Evolutionary conservation across 164 flowering plant genomes (phyloP).

Genomic region (Berberis thunbergii): DNA sequence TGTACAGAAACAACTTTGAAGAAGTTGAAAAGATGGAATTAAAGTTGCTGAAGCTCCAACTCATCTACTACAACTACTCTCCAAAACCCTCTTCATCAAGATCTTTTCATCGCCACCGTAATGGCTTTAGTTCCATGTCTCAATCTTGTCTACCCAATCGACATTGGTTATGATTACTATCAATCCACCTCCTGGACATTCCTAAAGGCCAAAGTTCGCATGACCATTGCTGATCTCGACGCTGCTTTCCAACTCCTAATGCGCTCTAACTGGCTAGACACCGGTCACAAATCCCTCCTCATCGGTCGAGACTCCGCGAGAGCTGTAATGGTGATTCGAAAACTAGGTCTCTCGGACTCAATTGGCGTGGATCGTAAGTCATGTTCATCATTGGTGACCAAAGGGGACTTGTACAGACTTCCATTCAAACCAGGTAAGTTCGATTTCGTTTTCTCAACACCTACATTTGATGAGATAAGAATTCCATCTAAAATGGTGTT

Average conservation of each 20-base stretch:
- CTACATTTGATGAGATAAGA: constrained; percentile 6
- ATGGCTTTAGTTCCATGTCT: constrained; percentile 14
- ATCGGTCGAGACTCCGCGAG: constrained; percentile 7
- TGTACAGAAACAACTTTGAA: not conserved
- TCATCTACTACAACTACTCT: constrained; percentile 14
- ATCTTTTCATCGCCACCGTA: constrained; percentile 7
- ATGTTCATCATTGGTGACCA: constrained; percentile 8
- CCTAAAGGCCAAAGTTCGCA: constrained; percentile 1
- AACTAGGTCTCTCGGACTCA: constrained; percentile 12
- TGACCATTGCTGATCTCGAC: constrained; percentile 12
- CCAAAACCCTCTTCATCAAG: constrained; percentile 6
- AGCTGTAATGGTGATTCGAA: constrained; percentile 14
- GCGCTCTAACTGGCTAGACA: constrained; percentile 4
- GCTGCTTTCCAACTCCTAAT: constrained; percentile 5
- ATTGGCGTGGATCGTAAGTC: constrained; percentile 13
- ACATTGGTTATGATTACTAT: not conserved
- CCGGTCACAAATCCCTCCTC: constrained; percentile 4
- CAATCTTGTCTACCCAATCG: constrained; percentile 7
- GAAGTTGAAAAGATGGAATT: constrained; percentile 2
- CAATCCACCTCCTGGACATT: not conserved
- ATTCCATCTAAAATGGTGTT: constrained; percentile 15
- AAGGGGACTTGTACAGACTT: constrained; percentile 7
- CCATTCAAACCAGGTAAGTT: constrained; percentile 8
- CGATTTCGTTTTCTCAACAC: constrained; percentile 18
- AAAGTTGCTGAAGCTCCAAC: constrained; percentile 13